phyloP scores from a whole-genome alignment of 257 asterid genomes.

The Phtheirospermum japonicum region DNA sequence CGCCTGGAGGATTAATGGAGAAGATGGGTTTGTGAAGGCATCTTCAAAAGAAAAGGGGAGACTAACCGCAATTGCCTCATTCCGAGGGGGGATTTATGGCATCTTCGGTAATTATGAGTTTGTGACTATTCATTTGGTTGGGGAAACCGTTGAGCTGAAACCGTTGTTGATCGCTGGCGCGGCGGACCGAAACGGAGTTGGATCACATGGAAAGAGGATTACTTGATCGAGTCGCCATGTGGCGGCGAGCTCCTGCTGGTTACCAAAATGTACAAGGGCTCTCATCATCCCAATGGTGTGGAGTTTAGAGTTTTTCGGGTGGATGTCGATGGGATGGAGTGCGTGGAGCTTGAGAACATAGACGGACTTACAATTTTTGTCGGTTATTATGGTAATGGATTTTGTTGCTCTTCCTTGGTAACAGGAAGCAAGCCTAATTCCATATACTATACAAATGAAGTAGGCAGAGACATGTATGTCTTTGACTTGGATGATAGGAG shows the following conservation, averaged over 20 bases:
- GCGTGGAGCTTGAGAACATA: neutral
- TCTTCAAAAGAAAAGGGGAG: neutral
- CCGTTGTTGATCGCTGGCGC: neutral
- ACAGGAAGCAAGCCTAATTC: neutral
- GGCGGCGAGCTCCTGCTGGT: neutral
- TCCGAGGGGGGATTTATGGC: neutral
- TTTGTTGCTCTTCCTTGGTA: neutral
- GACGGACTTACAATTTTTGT: neutral
- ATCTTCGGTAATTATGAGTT: neutral
- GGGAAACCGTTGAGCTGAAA: neutral
- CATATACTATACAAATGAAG: neutral
- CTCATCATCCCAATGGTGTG: neutral
- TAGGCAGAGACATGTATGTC: neutral
- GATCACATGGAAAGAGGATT: neutral
- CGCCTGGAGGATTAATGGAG: neutral
- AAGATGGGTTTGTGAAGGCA: neutral
- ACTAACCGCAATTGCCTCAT: neutral
- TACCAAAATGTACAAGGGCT: neutral
- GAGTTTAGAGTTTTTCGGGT: neutral
- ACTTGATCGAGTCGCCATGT: too few species aligned
- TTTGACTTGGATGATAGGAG: neutral
- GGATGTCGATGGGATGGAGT: neutral
- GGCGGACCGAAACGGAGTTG: neutral
- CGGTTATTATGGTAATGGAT: neutral
- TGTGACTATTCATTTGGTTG: neutral